phyloP scores from a whole-genome alignment of 768 basidiomycete genomes.

The Calocybe cyanea region DNA sequence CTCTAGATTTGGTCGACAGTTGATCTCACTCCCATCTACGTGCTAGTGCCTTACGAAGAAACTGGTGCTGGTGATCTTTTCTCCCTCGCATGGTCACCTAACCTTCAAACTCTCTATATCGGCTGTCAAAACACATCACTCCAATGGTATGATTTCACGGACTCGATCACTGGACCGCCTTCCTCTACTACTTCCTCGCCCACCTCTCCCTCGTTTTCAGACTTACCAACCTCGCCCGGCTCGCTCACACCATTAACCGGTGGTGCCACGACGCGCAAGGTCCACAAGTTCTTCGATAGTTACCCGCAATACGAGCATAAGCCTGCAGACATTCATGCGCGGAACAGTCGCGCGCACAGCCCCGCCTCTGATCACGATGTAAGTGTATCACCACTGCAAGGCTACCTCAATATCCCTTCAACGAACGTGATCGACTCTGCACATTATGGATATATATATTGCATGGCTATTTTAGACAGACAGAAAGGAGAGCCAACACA shows the following conservation, averaged over 20 bases:
- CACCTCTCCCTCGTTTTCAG: slow-evolving; percentile 8
- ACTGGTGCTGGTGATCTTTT: slow-evolving; percentile 85
- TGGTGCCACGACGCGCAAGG: slow-evolving; percentile 37
- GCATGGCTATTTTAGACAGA: slow-evolving; percentile 47
- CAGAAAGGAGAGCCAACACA: slow-evolving; percentile 26
- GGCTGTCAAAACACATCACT: slow-evolving; percentile 93
- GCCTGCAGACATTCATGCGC: slow-evolving; percentile 66
- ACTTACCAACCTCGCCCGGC: slow-evolving; percentile 25
- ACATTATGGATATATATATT: slow-evolving; percentile 94
- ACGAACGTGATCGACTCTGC: slow-evolving; percentile 81
- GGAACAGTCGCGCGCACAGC: slow-evolving; percentile 39
- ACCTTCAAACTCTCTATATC: slow-evolving; percentile 69
- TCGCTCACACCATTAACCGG: slow-evolving; percentile 31
- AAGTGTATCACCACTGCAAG: slow-evolving; percentile 27
- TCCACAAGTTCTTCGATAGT: slow-evolving; percentile 91
- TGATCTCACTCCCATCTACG: slow-evolving; percentile 60
- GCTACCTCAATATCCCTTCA: slow-evolving; percentile 53
- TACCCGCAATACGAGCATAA: slow-evolving; percentile 70
- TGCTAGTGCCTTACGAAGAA: slow-evolving; percentile 76
- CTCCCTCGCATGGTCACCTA: slow-evolving; percentile 74
- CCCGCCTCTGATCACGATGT: slow-evolving; percentile 27
- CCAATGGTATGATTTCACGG: slow-evolving; percentile 75
- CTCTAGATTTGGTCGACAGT: slow-evolving; percentile 78
- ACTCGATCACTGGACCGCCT: slow-evolving; percentile 10
- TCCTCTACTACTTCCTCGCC: slow-evolving; percentile 8